Percentiles rank a stretch among this genome's conserved stretches.
Evolutionary conservation across 176 grass and related monocot genomes (phyloP).

Genomic region (Musa itinerans): DNA sequence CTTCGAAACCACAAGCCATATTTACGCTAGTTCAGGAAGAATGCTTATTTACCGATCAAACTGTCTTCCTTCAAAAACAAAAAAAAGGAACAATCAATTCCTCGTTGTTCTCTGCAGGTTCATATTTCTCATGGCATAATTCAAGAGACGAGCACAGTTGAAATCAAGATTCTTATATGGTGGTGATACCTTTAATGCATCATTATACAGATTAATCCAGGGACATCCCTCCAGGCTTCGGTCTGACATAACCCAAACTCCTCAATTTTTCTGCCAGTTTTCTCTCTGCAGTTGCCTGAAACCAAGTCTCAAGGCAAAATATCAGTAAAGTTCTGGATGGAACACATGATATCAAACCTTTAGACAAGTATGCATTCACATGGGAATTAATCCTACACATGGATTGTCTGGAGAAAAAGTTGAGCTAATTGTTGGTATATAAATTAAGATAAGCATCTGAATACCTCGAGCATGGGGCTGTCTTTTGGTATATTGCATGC

Average conservation of each 20-base stretch:
- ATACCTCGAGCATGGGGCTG: constrained; percentile 19
- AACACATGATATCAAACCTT: neutral
- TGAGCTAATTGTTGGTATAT: neutral
- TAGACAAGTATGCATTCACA: neutral
- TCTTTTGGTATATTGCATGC: constrained; percentile 39
- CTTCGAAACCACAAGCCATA: too few species aligned
- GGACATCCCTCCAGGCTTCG: neutral
- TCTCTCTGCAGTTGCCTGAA: constrained; percentile 10
- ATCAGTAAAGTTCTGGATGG: too few species aligned
- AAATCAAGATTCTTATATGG: too few species aligned
- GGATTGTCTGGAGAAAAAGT: neutral
- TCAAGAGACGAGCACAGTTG: too few species aligned
- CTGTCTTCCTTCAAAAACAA: too few species aligned
- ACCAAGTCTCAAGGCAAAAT: neutral
- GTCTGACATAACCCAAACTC: neutral
- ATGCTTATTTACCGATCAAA: too few species aligned
- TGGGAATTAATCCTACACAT: neutral
- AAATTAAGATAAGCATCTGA: neutral
- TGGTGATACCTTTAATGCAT: neutral
- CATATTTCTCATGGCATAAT: too few species aligned
- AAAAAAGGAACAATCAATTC: too few species aligned
- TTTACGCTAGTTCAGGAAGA: too few species aligned
- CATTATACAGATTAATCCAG: neutral
- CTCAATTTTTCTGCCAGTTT: neutral
- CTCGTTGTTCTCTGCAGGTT: too few species aligned